Evolutionary conservation across 2,329 filamentous ascomycete species (phyloP), one percentile per base, ranked within the genome.

Genomic region (Aspergillus brasiliensis): DNA sequence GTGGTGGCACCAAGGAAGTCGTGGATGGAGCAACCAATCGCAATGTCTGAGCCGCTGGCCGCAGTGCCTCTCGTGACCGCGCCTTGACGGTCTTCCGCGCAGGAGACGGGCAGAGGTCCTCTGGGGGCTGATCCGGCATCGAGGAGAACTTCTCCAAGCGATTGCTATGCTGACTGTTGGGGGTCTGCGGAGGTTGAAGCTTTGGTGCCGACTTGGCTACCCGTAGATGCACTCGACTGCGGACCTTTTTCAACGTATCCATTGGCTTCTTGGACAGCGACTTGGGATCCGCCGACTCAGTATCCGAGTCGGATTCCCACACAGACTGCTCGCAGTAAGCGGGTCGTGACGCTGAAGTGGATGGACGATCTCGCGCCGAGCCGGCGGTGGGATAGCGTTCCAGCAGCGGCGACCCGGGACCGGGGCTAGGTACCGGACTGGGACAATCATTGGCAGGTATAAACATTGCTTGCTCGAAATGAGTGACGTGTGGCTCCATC

Each of bases 291-390:
- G 68, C 56, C 0, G 71, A 75, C 57, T 76, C 75, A 5, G 62
- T 69, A 17, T 77, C 75, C 0, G 75, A 77, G 49, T 77, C 75
- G 0, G 75, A 76, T 48, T 77, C 75, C 75, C 75, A 77, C 0
- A 77, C 73, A 0, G 75, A 77, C 17, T 76, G 75, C 56, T 77
- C 75, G 21, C 67, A 70, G 52, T 71, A 63, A 3, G 42, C 38
- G 5, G 65, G 67, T 23, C 76, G 74, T 6, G 72, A 72, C 0
- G 70, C 66, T 1, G 74, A 75, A 2, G 68, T 76, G 0, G 73
- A 75, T 1, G 74, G 71, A 5, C 74, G 58, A 11, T 74, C 69
- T 57, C 69, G 71, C 1, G 34, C 51, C 6, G 70, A 72, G 27
- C 65, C 65, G n/a, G 62, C 62, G 2, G 69, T 73, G 53, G 62